phyloP scores from a whole-genome alignment of 2,329 filamentous ascomycete genomes.

The Pseudocercospora ulei region DNA sequence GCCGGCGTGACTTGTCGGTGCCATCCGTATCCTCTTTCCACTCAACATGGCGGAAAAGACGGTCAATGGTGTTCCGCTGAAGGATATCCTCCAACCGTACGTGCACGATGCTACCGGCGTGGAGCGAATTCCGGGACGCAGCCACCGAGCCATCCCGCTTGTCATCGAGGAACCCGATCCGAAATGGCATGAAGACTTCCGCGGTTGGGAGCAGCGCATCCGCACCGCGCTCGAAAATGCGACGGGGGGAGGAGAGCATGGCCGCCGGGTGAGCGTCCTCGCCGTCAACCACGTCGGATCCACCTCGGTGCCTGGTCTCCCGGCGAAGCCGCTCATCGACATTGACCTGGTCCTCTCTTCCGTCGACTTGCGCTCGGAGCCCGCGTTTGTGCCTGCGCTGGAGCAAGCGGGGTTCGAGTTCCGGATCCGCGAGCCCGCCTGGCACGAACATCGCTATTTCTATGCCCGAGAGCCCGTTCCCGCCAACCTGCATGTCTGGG shows the following conservation, averaged over 20 bases:
- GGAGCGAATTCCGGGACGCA: too few relatives aligned
- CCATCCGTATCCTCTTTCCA: too few relatives aligned
- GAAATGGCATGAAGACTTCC: slow-evolving; percentile 35
- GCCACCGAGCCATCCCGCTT: too few relatives aligned
- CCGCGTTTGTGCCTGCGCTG: slow-evolving; percentile 39
- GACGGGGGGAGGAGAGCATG: background rate
- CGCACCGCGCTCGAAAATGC: slow-evolving; percentile 32
- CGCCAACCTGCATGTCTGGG: slow-evolving; percentile 46
- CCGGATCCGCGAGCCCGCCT: slow-evolving; percentile 40
- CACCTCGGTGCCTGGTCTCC: slow-evolving; percentile 44
- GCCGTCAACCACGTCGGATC: slow-evolving; percentile 44
- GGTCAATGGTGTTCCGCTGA: too few relatives aligned
- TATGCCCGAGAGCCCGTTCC: slow-evolving; percentile 31
- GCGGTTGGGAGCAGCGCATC: slow-evolving; percentile 33
- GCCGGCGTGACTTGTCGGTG: too few relatives aligned
- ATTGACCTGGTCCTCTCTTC: slow-evolving; percentile 42
- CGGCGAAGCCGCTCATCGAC: slow-evolving; percentile 47
- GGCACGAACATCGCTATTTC: slow-evolving; percentile 46
- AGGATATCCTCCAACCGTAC: too few relatives aligned
- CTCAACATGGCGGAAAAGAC: too few relatives aligned
- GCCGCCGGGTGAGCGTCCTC: slow-evolving; percentile 23
- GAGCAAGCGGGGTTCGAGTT: slow-evolving; percentile 43
- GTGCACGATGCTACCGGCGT: too few relatives aligned
- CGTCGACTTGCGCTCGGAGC: slow-evolving; percentile 37
- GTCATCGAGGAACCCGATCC: slow-evolving; percentile 36